Evolutionary conservation across 2,329 filamentous ascomycete genomes (phyloP), one percentile per base, ranked within the genome.

Genomic region (Nemania sp.): DNA sequence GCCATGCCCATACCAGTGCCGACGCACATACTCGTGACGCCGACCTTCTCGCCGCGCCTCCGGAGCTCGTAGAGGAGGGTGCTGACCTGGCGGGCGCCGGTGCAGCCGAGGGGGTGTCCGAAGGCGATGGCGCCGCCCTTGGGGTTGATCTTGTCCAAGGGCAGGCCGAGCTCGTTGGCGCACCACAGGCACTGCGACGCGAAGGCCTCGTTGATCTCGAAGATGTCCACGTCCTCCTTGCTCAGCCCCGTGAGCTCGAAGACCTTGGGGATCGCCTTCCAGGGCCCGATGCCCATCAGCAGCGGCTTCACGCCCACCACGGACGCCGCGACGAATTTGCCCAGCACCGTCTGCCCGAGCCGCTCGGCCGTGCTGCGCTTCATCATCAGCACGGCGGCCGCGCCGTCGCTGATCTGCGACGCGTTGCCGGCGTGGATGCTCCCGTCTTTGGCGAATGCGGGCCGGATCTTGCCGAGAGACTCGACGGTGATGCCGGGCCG

Each of bases 201-300:
- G 73, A 99, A 99, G 1, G 94, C 94, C 82, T 99, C 94, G 79
- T 99, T 99, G 81, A 99, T 97, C 83, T 99, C 94, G 69, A 84
- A 97, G 69, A 97, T 93, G 71, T 97, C 94, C 24, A 99, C 91
- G 64, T 97, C 93, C 52, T 96, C 88, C 74, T 87, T 90, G 70
- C 79, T 80, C 65, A 99, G 85, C 56, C 92, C 91, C 0, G 92
- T 90, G 72, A 94, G 92, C 70, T 90, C 82, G 52, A 97, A 86
- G 3, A 90, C 92, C 70, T 92, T 89, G 61, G 94, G 94, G 68
- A 99, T 97, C 52, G 94, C 92, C 75, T 92, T 92, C 84, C 91
- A 96, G 45, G 94, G 94, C 1, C 94, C 94, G 63, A 96, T 80
- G 60, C 94, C 94, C 94, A 99, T 97, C 64, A 97, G 86, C 52